Base-by-base conservation (phyloP, 495 filamentous ascomycete species). In the Hypoxylon subgilvum region DNA sequence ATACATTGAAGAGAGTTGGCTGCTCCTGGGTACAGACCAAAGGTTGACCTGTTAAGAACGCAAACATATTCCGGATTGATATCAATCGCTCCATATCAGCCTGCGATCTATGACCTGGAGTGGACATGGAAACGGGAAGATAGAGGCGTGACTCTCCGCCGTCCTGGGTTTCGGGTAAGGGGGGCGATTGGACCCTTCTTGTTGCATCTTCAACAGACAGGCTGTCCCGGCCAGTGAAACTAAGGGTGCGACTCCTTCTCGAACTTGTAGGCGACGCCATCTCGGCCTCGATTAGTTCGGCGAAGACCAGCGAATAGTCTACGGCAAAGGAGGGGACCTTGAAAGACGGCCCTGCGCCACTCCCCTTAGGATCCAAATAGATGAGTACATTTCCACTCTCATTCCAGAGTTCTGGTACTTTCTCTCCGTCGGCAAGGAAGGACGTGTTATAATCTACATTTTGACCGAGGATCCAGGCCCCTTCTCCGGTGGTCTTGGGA, bases 331-430 rank as follows among this genome's bases (percentile, higher is more conserved):
- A 88, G 65, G 87, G 79, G 8, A 96, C 76, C 62, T 83, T 88
- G 72, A 96, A 96, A 6, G 88, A 95, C 6, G 94, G 79, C 0
- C 87, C 80, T 41, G 79, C 80, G 38, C 84, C 82, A 43, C 80
- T 82, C 27, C 77, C 83, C 34, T 83, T 82, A 2, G 91, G 83
- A 64, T 89, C 89, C 6, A 97, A 75, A 65, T 94, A 96, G 19
- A 98, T 82, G 47, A 84, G 84, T n/a, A 90, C 88, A 67, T 93
- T 88, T 14, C 88, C 91, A 34, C 79, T 67, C 28, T 94, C 88
- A 60, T 92, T 87, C 95, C 95, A 97, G 22, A 98, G 71, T 73
- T 97, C 95, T 0, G 85, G 79, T 8, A 96, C 82, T 75, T 83
- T 86, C 38, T 87, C 84, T 9, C 84, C 84, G 56, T 79, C 76